These are phyloP conservation scores for Ceratobasidium papillatum DNA, from an alignment of 1,284 basidiomycete genomes.

Conservation along the genomic window DNA sequence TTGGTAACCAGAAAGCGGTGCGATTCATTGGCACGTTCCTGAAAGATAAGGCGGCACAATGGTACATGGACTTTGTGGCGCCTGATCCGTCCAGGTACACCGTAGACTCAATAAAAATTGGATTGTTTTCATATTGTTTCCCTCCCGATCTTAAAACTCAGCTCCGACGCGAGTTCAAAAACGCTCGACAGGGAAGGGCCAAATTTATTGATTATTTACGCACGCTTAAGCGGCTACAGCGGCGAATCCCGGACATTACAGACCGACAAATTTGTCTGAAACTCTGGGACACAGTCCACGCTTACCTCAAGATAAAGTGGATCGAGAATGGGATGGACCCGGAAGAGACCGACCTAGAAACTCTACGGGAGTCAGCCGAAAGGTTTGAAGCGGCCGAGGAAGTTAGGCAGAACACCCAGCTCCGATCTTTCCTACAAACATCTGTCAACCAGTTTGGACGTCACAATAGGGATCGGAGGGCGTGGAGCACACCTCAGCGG, in stretches of 20 bases:
- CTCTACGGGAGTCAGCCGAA: slow-evolving; percentile 29
- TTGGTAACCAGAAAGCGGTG: background rate
- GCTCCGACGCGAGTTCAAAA: slow-evolving; percentile 44
- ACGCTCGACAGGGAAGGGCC: slow-evolving; percentile 42
- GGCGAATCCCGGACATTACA: slow-evolving; percentile 10
- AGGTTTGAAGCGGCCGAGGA: background rate
- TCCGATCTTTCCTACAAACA: too few relatives aligned
- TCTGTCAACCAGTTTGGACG: too few relatives aligned
- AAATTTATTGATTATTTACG: slow-evolving; percentile 47
- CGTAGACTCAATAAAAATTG: background rate
- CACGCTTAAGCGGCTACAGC: background rate
- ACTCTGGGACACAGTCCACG: slow-evolving; percentile 36
- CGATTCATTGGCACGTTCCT: slow-evolving; percentile 26
- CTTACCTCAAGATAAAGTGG: slow-evolving; percentile 36
- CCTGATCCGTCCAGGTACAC: slow-evolving; percentile 9
- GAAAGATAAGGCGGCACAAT: slow-evolving; percentile 5
- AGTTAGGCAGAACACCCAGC: background rate
- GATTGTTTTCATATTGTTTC: slow-evolving; percentile 59
- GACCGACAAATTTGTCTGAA: background rate
- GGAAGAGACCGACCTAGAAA: slow-evolving; percentile 1
- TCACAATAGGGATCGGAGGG: too few relatives aligned
- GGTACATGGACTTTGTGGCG: slow-evolving; percentile 32
- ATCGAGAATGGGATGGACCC: slow-evolving; percentile 13
- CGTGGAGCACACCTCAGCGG: background rate
- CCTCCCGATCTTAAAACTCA: slow-evolving; percentile 52